Conservation (phyloP, 768 basidiomycete species). For the Tubosaeta sp. region DNA sequence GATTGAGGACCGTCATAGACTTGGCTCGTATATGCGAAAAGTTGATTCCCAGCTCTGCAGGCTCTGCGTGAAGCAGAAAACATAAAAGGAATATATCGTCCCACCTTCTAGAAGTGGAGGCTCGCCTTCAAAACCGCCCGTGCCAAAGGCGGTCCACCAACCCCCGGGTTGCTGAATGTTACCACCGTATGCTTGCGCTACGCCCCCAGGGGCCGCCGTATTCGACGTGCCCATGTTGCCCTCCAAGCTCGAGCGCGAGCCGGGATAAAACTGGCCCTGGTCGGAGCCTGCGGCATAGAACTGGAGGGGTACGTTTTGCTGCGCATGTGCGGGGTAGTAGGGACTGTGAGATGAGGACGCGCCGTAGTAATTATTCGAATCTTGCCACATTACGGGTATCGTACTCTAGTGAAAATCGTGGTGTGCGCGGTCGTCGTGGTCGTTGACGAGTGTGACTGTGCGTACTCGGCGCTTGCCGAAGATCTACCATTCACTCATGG, state of each 20-base stretch:
- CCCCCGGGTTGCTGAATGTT: slow-evolving; percentile 69
- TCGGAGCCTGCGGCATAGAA: slow-evolving; percentile 69
- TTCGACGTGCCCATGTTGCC: slow-evolving; percentile 59
- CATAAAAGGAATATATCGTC: slow-evolving; percentile 6
- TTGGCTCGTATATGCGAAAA: slow-evolving; percentile 94
- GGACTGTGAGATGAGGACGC: slow-evolving; percentile 54
- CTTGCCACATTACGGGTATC: slow-evolving; percentile 66
- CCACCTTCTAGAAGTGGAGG: slow-evolving; percentile 91
- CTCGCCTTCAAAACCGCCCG: slow-evolving; percentile 93
- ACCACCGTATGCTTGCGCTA: slow-evolving; percentile 55
- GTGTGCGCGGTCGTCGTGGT: slow-evolving; percentile 4
- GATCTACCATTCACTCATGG: slow-evolving; percentile 16
- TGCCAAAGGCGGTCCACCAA: slow-evolving; percentile 97
- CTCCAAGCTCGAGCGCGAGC: slow-evolving; percentile 73
- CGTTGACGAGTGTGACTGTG: not conserved
- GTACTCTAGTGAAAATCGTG: not conserved
- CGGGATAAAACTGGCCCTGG: slow-evolving; percentile 59
- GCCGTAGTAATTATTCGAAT: slow-evolving; percentile 53
- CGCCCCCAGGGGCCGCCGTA: slow-evolving; percentile 43
- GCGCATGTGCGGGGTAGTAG: slow-evolving; percentile 48
- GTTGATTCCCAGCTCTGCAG: slow-evolving; percentile 92
- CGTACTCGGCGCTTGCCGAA: slow-evolving; percentile 29
- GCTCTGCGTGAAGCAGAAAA: not conserved
- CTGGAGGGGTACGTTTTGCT: slow-evolving; percentile 61
- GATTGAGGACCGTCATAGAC: slow-evolving; percentile 93